Evolutionary conservation across 176 grass and related monocot genomes (phyloP), one percentile per base, ranked within the genome.

Genomic region (Musa acuminata): DNA sequence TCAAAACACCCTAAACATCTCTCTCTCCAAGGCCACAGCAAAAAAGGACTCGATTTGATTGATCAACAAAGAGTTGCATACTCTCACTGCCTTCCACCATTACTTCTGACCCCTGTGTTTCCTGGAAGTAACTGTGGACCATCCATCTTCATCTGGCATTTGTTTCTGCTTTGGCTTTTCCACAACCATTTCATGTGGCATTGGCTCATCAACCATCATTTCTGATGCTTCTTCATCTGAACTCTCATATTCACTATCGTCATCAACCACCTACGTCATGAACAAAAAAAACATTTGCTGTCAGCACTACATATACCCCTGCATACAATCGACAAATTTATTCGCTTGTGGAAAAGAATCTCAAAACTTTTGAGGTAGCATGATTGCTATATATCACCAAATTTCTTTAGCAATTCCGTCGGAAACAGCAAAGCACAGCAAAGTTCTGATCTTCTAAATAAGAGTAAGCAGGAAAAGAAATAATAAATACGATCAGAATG

Each of bases 91-190:
- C n/a, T 62, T 77, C 51, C 10, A 21, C n/a, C 24, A 20, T 64
- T 67, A 91, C 11, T 87, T 85, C 29, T 49, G 89, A 75, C 72
- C 82, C 9, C 72, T 75, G 24, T 83, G 79, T 3, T 74, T 78
- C 75, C 67, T 93, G 54, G 90, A 74, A 17, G 87, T 74, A 68
- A 98, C 94, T 26, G 79, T 60, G 13, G 83, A 92, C 93, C 94
- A 98, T 24, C 94, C 94, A 64, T 98, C 90, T 7, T 87, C 82
- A 1, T 93, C 94, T 2, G 86, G 83, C 19, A 50, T 27, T 63
- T 78, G 79, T 69, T 72, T 91, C 20, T 82, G 73, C 67, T 72
- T 85, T 54, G 81, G 73, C 8, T 70, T 75, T 63, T 90, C 85
- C 66, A 77, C 73, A 11, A 20, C 49, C 89, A 90, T 89, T 14